Percentiles rank a stretch among this genome's conserved stretches.
These are phyloP conservation scores for Bothriochloa decipiens DNA, from an alignment of 176 grass and related monocot species.

Conservation along the genomic window DNA sequence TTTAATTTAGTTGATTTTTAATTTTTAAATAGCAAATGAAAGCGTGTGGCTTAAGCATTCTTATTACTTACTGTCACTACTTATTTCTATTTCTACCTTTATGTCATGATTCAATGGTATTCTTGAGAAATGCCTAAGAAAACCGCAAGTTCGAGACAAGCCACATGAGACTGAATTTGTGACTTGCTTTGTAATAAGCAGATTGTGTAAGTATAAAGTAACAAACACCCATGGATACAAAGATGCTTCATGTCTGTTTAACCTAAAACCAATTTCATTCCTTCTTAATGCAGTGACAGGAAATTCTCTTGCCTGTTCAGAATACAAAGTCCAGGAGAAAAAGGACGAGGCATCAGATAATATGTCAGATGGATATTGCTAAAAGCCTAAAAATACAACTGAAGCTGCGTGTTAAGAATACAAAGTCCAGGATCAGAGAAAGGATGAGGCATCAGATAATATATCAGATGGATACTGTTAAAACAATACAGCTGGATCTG, in stretches of 20 bases:
- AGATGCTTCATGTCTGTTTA: neutral
- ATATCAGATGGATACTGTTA: neutral
- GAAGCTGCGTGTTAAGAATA: neutral
- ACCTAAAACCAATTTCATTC: neutral
- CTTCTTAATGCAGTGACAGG: neutral
- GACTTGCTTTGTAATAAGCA: neutral
- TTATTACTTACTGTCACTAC: neutral
- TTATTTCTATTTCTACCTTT: neutral
- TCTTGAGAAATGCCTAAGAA: neutral
- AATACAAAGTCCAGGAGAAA: neutral
- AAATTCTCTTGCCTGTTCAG: neutral
- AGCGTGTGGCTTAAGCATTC: neutral
- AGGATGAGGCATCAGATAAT: neutral
- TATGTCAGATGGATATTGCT: neutral
- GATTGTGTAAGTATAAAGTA: neutral
- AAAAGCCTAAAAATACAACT: neutral
- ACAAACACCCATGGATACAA: neutral
- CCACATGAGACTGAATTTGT: neutral
- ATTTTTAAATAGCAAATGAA: neutral
- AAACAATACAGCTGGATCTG: neutral
- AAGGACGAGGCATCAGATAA: neutral
- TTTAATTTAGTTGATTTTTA: neutral
- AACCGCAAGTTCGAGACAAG: neutral
- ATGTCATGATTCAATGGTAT: neutral
- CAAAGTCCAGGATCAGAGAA: neutral